Base-by-base conservation (phyloP, 2,329 filamentous ascomycete species). In the Ambrosiella cleistominuta region DNA sequence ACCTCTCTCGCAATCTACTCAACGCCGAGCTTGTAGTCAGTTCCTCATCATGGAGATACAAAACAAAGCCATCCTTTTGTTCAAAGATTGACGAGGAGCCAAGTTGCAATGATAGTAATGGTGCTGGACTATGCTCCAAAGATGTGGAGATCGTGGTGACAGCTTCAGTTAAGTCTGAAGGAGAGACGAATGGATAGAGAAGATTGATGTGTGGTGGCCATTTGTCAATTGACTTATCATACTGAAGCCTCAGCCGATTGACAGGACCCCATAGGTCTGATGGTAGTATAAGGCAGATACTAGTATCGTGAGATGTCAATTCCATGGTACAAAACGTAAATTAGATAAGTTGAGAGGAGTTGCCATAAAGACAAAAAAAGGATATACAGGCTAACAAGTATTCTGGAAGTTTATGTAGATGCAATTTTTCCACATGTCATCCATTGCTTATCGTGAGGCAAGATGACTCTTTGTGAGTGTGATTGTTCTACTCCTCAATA, bases 131-230 rank as follows among this genome's bases (percentile, higher is more conserved):
- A 17, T 37, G 12, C 9, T 35, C 45, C 12, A 60, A 19, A 39
- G 37, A 15, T 19, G 62, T 53, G n/a, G 61, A 56, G 3, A 68
- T 60, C 12, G 63, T 58, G 27, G 17, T 52, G 19, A 69, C 68
- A 1, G 76, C 78, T 17, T 65, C 63, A 1, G 68, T 63, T 1
- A 86, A 70, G 7, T 63, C 63, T 1, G 76, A 72, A 0, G 71
- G 68, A 2, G 68, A 65, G 6, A 83, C 78, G 65, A 85, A 86
- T 0, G 82, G 83, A 64, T 85, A 85, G 19, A 84, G 63, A 35
- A 86, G 67, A 63, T 85, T 86, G 64, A 85, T 65, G 63, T 85
- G 82, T 11, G 81, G 78, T 2, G 82, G 81, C 82, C 83, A 86
- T 67, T 73, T 78, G 35, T 70, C 70, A 62, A 76, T 77, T 0